Percentiles rank a stretch among this genome's conserved stretches.
These are phyloP conservation scores for Torulaspora indica DNA, from an alignment of 805 yeast genomes.

Conservation along the genomic window DNA sequence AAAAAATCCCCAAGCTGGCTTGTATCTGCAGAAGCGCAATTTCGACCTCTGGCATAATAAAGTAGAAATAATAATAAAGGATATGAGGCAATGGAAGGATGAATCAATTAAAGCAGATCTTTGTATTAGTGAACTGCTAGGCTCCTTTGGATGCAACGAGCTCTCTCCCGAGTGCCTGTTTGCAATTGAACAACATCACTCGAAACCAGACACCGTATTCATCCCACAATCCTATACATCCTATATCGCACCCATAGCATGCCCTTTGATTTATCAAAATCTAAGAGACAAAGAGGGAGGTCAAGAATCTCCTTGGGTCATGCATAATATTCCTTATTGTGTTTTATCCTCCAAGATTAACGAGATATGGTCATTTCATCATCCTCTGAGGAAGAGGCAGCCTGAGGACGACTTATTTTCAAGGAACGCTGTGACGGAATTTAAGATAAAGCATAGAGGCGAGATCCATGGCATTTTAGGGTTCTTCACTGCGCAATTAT, in stretches of 20 bases:
- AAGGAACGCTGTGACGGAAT: conserved; percentile 34
- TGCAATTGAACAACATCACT: conserved; percentile 40
- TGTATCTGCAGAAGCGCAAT: conserved; percentile 48
- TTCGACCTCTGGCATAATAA: conserved; percentile 46
- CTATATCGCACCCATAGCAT: conserved; percentile 60
- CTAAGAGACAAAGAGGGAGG: conserved; percentile 27
- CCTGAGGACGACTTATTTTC: conserved; percentile 15
- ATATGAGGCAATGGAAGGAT: conserved; percentile 52
- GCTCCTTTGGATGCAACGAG: conserved; percentile 92
- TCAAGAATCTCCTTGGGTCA: conserved; percentile 46
- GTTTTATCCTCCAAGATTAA: conserved; percentile 45
- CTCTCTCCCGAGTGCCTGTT: conserved; percentile 75
- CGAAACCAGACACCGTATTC: conserved; percentile 44
- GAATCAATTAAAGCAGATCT: conserved; percentile 44
- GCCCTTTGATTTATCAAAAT: conserved; percentile 48
- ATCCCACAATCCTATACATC: conserved; percentile 60
- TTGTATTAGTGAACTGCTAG: conserved; percentile 75
- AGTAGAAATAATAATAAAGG: conserved; percentile 52
- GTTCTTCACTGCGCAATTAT: conserved; percentile 65
- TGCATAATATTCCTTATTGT: conserved; percentile 40
- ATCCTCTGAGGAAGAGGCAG: conserved; percentile 38
- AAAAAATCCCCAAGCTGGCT: conserved; percentile 59
- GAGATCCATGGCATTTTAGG: conserved; percentile 73
- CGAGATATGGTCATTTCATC: conserved; percentile 58
- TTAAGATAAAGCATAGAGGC: conserved; percentile 46